These are phyloP conservation scores for Orobanche coerulescens DNA, from an alignment of 257 asterid genomes.

Conservation along the genomic window DNA sequence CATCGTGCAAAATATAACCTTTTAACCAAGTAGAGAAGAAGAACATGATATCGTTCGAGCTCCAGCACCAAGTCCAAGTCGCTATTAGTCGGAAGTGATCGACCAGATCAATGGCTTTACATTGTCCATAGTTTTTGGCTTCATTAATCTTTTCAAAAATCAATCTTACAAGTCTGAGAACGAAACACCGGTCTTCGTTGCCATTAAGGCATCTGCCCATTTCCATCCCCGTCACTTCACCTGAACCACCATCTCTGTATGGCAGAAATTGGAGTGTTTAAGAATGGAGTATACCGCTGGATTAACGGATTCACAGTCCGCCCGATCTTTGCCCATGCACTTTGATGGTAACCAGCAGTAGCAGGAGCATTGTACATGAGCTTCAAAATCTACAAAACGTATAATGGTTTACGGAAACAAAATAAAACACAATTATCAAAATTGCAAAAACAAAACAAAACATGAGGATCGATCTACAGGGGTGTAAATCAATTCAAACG, in stretches of 20 bases:
- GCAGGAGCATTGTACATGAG: conserved; percentile 94
- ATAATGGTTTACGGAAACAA: neutral
- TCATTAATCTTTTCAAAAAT: conserved; percentile 8
- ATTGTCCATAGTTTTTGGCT: neutral
- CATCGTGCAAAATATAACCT: no score
- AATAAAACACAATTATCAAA: no score
- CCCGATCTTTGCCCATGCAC: conserved; percentile 82
- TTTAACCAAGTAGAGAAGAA: no score
- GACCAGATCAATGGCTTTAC: conserved; percentile 11
- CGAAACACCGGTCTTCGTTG: neutral
- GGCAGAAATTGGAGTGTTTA: conserved; percentile 60
- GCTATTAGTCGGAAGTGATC: conserved; percentile 5
- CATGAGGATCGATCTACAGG: no score
- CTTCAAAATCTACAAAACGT: conserved; percentile 59
- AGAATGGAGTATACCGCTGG: conserved; percentile 63
- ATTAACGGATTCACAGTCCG: conserved; percentile 50
- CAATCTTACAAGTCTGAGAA: conserved; percentile 21
- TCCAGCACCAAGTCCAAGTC: conserved; percentile 1
- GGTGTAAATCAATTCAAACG: no score
- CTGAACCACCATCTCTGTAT: conserved; percentile 86
- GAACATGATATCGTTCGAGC: no score
- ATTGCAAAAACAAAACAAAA: no score
- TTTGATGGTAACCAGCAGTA: conserved; percentile 79
- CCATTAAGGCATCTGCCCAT: neutral
- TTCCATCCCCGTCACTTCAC: conserved; percentile 29